Evolutionary conservation across 768 basidiomycete genomes (phyloP).

Genomic region (Butyriboletus loyo): DNA sequence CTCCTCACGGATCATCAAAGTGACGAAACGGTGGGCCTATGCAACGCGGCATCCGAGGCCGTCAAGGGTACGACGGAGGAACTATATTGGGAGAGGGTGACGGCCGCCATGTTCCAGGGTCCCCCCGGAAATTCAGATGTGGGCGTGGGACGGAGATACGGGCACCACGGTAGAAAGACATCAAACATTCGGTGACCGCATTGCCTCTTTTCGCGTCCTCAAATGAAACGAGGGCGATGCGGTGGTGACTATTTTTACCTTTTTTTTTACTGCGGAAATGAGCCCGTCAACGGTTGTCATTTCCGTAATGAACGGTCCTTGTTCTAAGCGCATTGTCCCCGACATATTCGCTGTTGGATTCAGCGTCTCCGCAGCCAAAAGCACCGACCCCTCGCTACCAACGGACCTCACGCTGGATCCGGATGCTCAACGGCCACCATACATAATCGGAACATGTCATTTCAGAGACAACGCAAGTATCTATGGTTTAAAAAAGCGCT

Average conservation of each 20-base stretch:
- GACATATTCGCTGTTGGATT: no score
- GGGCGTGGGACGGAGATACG: slow-evolving; percentile 3
- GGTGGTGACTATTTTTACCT: slow-evolving; percentile 4
- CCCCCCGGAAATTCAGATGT: neutral
- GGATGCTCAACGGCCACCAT: no score
- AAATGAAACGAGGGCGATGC: neutral
- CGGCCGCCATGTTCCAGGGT: slow-evolving; percentile 6
- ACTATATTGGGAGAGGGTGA: slow-evolving; percentile 35
- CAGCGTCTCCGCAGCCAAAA: no score
- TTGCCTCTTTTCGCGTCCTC: slow-evolving; percentile 1
- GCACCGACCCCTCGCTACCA: no score
- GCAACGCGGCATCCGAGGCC: slow-evolving; percentile 24
- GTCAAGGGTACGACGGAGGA: slow-evolving; percentile 28
- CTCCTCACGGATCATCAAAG: slow-evolving; percentile 21
- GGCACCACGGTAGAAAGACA: no score
- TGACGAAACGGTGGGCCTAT: slow-evolving; percentile 10
- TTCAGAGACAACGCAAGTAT: slow-evolving; percentile 10
- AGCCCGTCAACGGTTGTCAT: neutral
- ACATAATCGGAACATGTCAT: no score
- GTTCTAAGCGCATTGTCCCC: no score
- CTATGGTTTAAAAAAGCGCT: slow-evolving; percentile 25
- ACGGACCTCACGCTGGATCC: no score
- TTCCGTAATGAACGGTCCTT: slow-evolving; percentile 6
- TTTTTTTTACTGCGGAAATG: slow-evolving; percentile 19
- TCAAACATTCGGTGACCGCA: neutral